These are phyloP conservation scores for Euphorbia schlechtendalii DNA, from an alignment of 441 rosid species.

Conservation along the genomic window DNA sequence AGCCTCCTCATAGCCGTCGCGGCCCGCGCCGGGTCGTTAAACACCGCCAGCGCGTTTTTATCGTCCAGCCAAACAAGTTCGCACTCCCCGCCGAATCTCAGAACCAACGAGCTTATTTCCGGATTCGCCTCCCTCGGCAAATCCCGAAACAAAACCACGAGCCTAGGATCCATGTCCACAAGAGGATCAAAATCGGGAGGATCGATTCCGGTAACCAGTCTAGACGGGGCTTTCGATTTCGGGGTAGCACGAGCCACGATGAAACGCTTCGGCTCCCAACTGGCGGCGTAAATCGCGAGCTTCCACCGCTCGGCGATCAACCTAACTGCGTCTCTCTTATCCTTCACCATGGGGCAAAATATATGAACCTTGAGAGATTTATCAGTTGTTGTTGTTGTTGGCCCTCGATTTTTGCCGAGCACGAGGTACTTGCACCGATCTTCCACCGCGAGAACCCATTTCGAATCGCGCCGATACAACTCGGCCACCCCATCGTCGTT, in stretches of 20 bases:
- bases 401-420: conserved; percentile 72
- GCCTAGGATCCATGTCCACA: conserved; percentile 97
- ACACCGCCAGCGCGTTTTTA: conserved; percentile 94
- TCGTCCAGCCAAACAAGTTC: conserved; percentile 95
- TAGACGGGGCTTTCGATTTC: conserved; percentile 77
- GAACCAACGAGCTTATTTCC: conserved; percentile 71
- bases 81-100: conserved; percentile 95
- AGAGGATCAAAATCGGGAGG: conserved; percentile 65
- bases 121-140: conserved; percentile 93
- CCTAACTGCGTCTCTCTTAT: conserved; percentile 85
- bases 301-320: conserved; percentile 95
- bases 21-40: conserved; percentile 89
- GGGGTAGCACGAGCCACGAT: conserved; percentile 66
- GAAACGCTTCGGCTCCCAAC: conserved; percentile 98
- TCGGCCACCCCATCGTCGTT: conserved; percentile 67
- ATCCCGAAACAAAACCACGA: conserved; percentile 83
- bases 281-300: conserved; percentile 65
- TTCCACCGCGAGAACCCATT: conserved; percentile 87
- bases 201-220: conserved; percentile 66
- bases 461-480: conserved; percentile 85
- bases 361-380: conserved; percentile 79
- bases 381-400: too few species aligned
- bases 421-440: conserved; percentile 95
- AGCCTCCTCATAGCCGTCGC: conserved; percentile 97
- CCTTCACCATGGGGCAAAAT: conserved; percentile 91